Conservation (phyloP, 768 basidiomycete genomes). For the Russula sp. region DNA sequence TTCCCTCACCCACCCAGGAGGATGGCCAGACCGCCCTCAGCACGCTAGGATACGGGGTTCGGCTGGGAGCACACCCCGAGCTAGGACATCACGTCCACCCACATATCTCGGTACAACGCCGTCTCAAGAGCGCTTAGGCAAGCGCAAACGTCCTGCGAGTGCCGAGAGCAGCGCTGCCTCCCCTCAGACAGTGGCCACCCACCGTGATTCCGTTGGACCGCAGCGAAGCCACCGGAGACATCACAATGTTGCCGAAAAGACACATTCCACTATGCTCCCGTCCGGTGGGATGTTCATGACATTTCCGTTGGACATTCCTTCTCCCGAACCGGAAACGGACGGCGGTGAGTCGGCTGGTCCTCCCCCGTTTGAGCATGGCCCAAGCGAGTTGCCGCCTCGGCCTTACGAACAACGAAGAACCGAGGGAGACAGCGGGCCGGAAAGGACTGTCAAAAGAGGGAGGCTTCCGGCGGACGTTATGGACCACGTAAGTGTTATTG, state of each 20-base stretch:
- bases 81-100: slow-evolving; percentile 10
- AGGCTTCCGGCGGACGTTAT: slow-evolving; percentile 25
- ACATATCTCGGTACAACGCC: not conserved
- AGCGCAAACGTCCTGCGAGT: slow-evolving; percentile 22
- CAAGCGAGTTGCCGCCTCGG: slow-evolving; percentile 26
- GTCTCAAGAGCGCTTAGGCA: slow-evolving; percentile 16
- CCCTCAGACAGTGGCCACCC: slow-evolving; percentile 10
- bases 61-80: not conserved
- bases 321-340: slow-evolving; percentile 23
- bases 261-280: slow-evolving; percentile 29
- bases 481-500: slow-evolving; percentile 19
- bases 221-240: slow-evolving; percentile 25
- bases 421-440: slow-evolving; percentile 14
- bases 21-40: slow-evolving; percentile 25
- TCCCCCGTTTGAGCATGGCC: slow-evolving; percentile 28
- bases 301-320: slow-evolving; percentile 27
- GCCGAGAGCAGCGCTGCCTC: slow-evolving; percentile 10
- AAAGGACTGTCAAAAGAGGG: slow-evolving; percentile 21
- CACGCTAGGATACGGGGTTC: slow-evolving; percentile 10
- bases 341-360: slow-evolving; percentile 15
- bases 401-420: slow-evolving; percentile 12
- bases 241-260: slow-evolving; percentile 28
- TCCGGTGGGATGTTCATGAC: slow-evolving; percentile 31
- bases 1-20: slow-evolving; percentile 26
- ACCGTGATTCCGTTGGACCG: slow-evolving; percentile 20